These are phyloP conservation scores for Citrus sp. DNA, from an alignment of 345 rosid genomes.

Conservation along the genomic window DNA sequence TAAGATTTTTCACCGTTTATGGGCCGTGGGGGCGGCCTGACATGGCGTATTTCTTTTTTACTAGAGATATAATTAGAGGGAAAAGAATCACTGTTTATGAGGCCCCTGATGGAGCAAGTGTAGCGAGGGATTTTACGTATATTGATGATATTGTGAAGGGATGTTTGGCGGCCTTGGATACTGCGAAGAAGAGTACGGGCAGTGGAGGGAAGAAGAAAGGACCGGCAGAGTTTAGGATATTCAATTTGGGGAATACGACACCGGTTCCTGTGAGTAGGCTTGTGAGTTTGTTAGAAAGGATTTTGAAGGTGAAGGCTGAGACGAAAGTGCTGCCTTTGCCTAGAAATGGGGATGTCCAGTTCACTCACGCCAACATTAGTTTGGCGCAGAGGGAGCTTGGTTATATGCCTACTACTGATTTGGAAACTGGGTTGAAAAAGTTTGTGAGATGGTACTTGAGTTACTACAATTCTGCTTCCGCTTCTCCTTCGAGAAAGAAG, in stretches of 20 bases:
- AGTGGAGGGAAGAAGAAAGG: slow-evolving; percentile 68
- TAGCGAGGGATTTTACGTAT: slow-evolving; percentile 67
- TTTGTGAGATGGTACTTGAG: slow-evolving; percentile 69
- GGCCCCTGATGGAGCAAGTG: slow-evolving; percentile 50
- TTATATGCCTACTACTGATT: slow-evolving; percentile 52
- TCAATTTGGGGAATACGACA: slow-evolving; percentile 59
- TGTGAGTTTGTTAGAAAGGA: slow-evolving; percentile 59
- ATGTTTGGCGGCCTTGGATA: slow-evolving; percentile 57
- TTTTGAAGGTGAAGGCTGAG: slow-evolving; percentile 57
- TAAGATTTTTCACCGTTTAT: slow-evolving; percentile 66
- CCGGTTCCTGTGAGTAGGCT: slow-evolving; percentile 57
- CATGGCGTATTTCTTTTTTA: slow-evolving; percentile 74
- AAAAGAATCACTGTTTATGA: slow-evolving; percentile 46
- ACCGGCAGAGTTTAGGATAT: slow-evolving; percentile 51
- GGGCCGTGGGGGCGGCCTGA: slow-evolving; percentile 80
- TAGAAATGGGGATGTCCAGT: slow-evolving; percentile 68
- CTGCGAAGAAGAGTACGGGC: slow-evolving; percentile 68
- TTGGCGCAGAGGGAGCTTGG: slow-evolving; percentile 53
- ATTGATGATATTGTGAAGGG: slow-evolving; percentile 73
- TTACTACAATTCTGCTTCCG: slow-evolving; percentile 21
- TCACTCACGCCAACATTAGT: slow-evolving; percentile 61
- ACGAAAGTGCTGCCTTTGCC: slow-evolving; percentile 56
- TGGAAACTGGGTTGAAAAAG: slow-evolving; percentile 67
- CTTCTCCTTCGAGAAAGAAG: slow-evolving; percentile 40
- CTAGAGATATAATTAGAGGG: slow-evolving; percentile 52